Evolutionary conservation across 2,329 filamentous ascomycete species (phyloP).

Genomic region (Aureobasidium musti): DNA sequence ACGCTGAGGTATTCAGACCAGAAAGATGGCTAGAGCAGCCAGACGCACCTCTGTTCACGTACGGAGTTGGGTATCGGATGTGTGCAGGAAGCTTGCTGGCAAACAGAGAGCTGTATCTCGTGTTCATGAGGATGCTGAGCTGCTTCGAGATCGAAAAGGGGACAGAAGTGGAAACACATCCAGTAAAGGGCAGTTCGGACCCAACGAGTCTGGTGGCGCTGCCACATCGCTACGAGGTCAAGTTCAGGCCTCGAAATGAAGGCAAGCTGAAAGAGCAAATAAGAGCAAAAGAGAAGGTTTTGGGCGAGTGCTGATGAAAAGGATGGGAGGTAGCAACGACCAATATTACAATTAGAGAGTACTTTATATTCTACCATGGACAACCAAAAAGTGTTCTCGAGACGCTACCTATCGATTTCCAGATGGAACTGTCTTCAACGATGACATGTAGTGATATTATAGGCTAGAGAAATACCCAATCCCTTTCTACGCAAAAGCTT

Average conservation of each 20-base stretch:
- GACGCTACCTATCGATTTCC: no score
- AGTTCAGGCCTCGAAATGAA: constrained; percentile 59
- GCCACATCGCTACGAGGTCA: constrained; percentile 59
- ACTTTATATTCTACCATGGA: no score
- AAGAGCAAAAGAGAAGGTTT: constrained; percentile 35
- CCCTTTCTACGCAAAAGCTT: no score
- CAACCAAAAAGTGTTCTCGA: no score
- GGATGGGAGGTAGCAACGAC: not conserved
- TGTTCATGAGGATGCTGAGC: constrained; percentile 63
- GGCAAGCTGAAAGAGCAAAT: constrained; percentile 49
- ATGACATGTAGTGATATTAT: no score
- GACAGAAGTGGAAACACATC: constrained; percentile 60
- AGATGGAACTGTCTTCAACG: no score
- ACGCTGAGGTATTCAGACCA: constrained; percentile 61
- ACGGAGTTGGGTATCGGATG: constrained; percentile 68
- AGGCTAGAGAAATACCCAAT: no score
- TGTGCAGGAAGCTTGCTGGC: constrained; percentile 65
- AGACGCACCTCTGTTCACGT: constrained; percentile 65
- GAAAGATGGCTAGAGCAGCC: constrained; percentile 66
- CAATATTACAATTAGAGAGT: no score
- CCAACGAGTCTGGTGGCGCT: constrained; percentile 64
- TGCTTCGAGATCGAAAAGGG: constrained; percentile 61
- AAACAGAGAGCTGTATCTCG: constrained; percentile 65
- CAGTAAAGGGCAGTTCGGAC: constrained; percentile 61
- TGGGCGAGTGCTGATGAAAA: constrained; percentile 1